Percentiles rank a stretch among this genome's conserved stretches.
phyloP scores from a whole-genome alignment of 2,329 filamentous ascomycete genomes.

The Epichloe gansuensis region DNA sequence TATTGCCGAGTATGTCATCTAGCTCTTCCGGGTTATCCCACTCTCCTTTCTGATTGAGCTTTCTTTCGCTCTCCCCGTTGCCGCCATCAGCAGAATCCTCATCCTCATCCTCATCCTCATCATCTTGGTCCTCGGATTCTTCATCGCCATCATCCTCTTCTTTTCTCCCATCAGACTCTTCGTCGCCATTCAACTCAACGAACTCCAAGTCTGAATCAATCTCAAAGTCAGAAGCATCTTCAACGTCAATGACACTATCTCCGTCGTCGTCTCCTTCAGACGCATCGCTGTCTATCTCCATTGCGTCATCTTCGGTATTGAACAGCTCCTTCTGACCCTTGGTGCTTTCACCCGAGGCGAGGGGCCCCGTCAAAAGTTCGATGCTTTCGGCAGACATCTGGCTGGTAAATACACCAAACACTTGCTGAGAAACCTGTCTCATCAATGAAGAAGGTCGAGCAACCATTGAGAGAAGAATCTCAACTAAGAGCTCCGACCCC shows the following conservation, averaged over 20 bases:
- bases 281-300: constrained; percentile 32
- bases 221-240: constrained; percentile 8
- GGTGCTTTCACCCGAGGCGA: constrained; percentile 67
- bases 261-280: constrained; percentile 30
- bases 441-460: constrained; percentile 75
- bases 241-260: constrained; percentile 13
- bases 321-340: constrained; percentile 82
- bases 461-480: constrained; percentile 81
- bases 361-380: constrained; percentile 50
- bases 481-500: constrained; percentile 62
- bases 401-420: constrained; percentile 70
- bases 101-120: constrained; percentile 7
- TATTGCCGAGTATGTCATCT: constrained; percentile 63
- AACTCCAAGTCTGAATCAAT: constrained; percentile 36
- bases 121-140: neutral
- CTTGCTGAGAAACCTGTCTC: constrained; percentile 74
- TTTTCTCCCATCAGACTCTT: constrained; percentile 19
- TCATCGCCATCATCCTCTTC: constrained; percentile 18
- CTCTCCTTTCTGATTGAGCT: constrained; percentile 25
- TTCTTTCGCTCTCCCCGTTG: constrained; percentile 26
- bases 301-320: constrained; percentile 49
- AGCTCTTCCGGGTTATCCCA: constrained; percentile 37
- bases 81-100: constrained; percentile 25
- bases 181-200: constrained; percentile 30
- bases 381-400: constrained; percentile 64